Evolutionary conservation across 2,329 filamentous ascomycete species (phyloP).

Genomic region (Ascochyta viciae-villosae): DNA sequence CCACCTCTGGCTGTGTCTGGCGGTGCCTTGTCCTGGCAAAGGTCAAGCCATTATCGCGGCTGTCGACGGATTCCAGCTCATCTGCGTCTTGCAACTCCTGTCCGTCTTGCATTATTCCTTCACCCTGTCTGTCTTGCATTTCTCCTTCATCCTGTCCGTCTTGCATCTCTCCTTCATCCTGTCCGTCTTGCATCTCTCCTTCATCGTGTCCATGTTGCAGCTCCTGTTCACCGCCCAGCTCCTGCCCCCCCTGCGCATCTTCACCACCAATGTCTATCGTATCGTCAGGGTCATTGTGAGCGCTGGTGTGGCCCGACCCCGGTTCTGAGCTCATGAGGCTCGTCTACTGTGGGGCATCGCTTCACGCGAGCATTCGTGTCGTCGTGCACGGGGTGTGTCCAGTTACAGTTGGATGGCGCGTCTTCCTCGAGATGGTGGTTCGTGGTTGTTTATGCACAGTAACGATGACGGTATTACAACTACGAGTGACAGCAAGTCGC

Average conservation of each 20-base stretch:
- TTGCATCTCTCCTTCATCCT: too few relatives aligned
- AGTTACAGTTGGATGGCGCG: background rate
- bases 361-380: conserved; percentile 42
- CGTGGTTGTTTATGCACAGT: background rate
- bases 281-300: conserved; percentile 57
- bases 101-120: too few relatives aligned
- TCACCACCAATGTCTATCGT: conserved; percentile 52
- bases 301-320: conserved; percentile 67
- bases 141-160: too few relatives aligned
- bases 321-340: conserved; percentile 74
- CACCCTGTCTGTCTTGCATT: too few relatives aligned
- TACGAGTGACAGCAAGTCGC: background rate
- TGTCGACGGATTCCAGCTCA: conserved; percentile 30
- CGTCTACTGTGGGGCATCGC: conserved; percentile 60
- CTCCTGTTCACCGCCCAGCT: too few relatives aligned
- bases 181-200: too few relatives aligned
- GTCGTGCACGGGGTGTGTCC: too few relatives aligned
- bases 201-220: too few relatives aligned
- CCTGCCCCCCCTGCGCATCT: background rate
- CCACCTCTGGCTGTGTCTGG: conserved; percentile 26
- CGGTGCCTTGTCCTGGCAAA: conserved; percentile 42
- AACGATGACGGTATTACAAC: background rate
- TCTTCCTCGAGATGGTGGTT: background rate
- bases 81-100: conserved; percentile 8
- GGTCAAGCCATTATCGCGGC: conserved; percentile 36